phyloP scores from a whole-genome alignment of 805 yeast genomes.

The Suhomyces sp. region DNA sequence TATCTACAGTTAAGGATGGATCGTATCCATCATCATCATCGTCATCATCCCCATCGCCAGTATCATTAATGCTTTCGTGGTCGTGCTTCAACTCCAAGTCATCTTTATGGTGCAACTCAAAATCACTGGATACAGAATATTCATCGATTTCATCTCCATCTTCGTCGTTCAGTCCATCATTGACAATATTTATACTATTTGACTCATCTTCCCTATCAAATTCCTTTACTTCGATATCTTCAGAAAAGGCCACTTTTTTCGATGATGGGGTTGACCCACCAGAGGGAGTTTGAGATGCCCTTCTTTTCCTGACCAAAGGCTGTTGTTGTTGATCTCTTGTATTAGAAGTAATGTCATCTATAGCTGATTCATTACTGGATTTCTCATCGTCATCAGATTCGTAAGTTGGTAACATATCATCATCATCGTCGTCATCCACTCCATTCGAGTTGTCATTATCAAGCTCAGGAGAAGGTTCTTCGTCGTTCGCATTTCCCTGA shows the following conservation, averaged over 20 bases:
- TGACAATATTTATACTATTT: slow-evolving; percentile 19
- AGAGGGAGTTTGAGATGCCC: slow-evolving; percentile 22
- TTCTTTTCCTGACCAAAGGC: slow-evolving; percentile 15
- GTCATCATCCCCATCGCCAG: slow-evolving; percentile 4
- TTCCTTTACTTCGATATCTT: slow-evolving; percentile 42
- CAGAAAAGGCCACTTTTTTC: slow-evolving; percentile 43
- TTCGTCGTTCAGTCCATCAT: slow-evolving; percentile 13
- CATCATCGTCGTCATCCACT: slow-evolving; percentile 18
- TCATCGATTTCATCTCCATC: slow-evolving; percentile 15
- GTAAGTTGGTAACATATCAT: slow-evolving; percentile 13
- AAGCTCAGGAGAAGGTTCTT: slow-evolving; percentile 31
- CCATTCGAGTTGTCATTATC: slow-evolving; percentile 17
- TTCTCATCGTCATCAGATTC: slow-evolving; percentile 16
- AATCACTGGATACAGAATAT: slow-evolving; percentile 12
- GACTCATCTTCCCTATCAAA: slow-evolving; percentile 38
- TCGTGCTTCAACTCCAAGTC: slow-evolving; percentile 31
- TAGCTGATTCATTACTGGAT: neutral
- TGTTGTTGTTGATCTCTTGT: neutral
- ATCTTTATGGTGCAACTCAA: slow-evolving; percentile 30
- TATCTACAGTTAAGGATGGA: slow-evolving; percentile 1
- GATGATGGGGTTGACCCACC: slow-evolving; percentile 26
- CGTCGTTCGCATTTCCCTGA: slow-evolving; percentile 15
- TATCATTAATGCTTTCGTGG: slow-evolving; percentile 13
- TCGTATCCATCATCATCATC: slow-evolving; percentile 5
- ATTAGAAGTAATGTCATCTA: neutral